Conservation (phyloP, 495 filamentous ascomycete genomes). For the Cairneyella variabilis region DNA sequence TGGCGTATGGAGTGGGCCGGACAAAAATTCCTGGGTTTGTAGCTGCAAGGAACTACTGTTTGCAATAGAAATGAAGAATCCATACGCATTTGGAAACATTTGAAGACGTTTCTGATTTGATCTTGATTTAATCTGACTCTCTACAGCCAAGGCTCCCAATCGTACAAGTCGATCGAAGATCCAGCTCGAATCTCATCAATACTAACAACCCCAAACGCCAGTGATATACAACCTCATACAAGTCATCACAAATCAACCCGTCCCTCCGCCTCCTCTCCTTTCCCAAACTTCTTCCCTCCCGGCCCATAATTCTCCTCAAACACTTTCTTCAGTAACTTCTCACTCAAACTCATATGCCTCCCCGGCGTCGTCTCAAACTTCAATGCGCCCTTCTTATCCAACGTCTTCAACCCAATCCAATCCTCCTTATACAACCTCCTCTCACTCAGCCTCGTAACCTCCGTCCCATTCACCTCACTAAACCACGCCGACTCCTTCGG, state of each 20-base stretch:
- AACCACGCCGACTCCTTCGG: slow-evolving; percentile 94
- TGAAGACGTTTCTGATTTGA: too few species aligned
- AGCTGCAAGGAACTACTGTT: not conserved
- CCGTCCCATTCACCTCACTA: slow-evolving; percentile 73
- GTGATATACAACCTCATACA: slow-evolving; percentile 2
- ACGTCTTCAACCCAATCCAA: slow-evolving; percentile 80
- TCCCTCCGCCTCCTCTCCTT: not conserved
- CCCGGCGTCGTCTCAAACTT: slow-evolving; percentile 69
- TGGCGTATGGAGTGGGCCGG: slow-evolving; percentile 5
- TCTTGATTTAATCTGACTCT: too few species aligned
- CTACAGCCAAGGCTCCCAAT: too few species aligned
- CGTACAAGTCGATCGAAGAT: too few species aligned
- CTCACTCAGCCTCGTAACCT: slow-evolving; percentile 65
- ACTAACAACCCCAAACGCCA: too few species aligned
- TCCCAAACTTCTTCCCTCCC: slow-evolving; percentile 29
- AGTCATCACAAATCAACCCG: slow-evolving; percentile 11
- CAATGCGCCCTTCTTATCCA: slow-evolving; percentile 78
- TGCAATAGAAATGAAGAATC: too few species aligned
- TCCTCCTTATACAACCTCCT: slow-evolving; percentile 80
- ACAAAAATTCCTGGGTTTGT: not conserved
- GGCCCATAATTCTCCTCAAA: slow-evolving; percentile 74
- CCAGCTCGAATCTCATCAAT: too few species aligned
- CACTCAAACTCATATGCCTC: slow-evolving; percentile 77
- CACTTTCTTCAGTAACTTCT: slow-evolving; percentile 58
- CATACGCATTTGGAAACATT: too few species aligned